Percentiles rank a stretch among this genome's conserved stretches.
These are phyloP conservation scores for Tieghemiomyces parasiticus DNA, from an alignment of 192 early-diverging fungal genomes.

Conservation along the genomic window DNA sequence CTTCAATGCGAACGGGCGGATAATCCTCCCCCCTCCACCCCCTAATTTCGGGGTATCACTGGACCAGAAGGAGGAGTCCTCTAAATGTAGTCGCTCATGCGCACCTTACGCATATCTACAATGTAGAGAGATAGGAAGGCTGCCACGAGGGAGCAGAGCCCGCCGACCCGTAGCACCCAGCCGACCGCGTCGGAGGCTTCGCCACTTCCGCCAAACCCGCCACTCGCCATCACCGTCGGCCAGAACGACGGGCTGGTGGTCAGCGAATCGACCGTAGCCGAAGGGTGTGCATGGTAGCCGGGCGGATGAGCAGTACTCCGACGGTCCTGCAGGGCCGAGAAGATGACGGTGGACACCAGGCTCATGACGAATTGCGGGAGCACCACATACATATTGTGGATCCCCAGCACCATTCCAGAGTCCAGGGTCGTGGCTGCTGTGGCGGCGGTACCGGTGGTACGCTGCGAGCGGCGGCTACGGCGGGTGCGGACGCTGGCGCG, in stretches of 20 bases:
- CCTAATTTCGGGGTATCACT: too few relatives aligned
- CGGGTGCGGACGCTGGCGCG: neutral
- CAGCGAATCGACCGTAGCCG: slow-evolving; percentile 10
- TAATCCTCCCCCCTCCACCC: too few relatives aligned
- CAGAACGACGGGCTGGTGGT: slow-evolving; percentile 8
- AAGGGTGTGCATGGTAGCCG: neutral
- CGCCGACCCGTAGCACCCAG: slow-evolving; percentile 56
- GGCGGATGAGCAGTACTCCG: neutral
- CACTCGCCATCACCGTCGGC: neutral
- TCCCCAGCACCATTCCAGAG: slow-evolving; percentile 69
- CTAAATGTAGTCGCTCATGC: slow-evolving; percentile 2
- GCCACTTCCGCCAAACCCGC: neutral
- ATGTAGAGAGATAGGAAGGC: slow-evolving; percentile 30
- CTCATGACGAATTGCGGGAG: slow-evolving; percentile 86
- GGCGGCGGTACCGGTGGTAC: too few relatives aligned
- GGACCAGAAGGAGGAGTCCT: neutral
- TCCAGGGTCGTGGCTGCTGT: slow-evolving; percentile 13
- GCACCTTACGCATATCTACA: slow-evolving; percentile 8
- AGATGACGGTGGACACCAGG: slow-evolving; percentile 51
- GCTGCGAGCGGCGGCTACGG: neutral
- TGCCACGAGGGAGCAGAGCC: slow-evolving; percentile 47
- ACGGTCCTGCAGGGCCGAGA: slow-evolving; percentile 36
- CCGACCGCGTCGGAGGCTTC: slow-evolving; percentile 32
- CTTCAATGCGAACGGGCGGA: too few relatives aligned
- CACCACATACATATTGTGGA: slow-evolving; percentile 92